Evolutionary conservation across 179 eudicot species (phyloP).

Genomic region (Heliamphora pulchella): DNA sequence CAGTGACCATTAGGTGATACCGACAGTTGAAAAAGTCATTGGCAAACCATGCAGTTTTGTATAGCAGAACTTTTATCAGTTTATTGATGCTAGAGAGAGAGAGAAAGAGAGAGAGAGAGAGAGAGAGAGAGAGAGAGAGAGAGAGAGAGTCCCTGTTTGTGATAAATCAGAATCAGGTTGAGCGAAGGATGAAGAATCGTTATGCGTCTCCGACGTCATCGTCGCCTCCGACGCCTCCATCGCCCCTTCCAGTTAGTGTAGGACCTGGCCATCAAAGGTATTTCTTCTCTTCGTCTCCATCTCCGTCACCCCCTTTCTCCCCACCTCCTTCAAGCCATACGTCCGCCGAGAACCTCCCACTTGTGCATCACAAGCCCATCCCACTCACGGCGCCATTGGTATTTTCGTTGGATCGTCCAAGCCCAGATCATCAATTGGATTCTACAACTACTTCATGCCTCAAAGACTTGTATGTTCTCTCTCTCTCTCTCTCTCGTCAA

Average conservation of each 20-base stretch:
- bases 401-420: constrained; percentile 12
- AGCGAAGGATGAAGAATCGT: constrained; percentile 12
- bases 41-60: too few relatives aligned
- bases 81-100: too few relatives aligned
- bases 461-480: constrained; percentile 14
- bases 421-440: neutral
- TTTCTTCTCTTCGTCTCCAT: constrained; percentile 18
- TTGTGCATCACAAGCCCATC: neutral
- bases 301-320: constrained; percentile 23
- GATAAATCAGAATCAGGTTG: neutral
- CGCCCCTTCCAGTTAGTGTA: constrained; percentile 20
- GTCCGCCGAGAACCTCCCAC: constrained; percentile 17
- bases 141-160: neutral
- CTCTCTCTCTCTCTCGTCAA: constrained; percentile 16
- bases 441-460: constrained; percentile 15
- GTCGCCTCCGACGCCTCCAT: constrained; percentile 21
- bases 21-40: constrained; percentile 9
- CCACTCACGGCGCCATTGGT: neutral
- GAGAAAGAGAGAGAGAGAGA: too few relatives aligned
- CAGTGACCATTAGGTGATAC: constrained; percentile 17
- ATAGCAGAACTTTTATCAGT: too few relatives aligned
- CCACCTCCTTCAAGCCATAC: constrained; percentile 17
- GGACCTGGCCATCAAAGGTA: constrained; percentile 19
- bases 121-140: neutral
- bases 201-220: constrained; percentile 19